Percentiles rank a stretch among this genome's conserved stretches.
Conservation (phyloP, 2,329 filamentous ascomycete genomes). For the Penicillium hesseltinei region DNA sequence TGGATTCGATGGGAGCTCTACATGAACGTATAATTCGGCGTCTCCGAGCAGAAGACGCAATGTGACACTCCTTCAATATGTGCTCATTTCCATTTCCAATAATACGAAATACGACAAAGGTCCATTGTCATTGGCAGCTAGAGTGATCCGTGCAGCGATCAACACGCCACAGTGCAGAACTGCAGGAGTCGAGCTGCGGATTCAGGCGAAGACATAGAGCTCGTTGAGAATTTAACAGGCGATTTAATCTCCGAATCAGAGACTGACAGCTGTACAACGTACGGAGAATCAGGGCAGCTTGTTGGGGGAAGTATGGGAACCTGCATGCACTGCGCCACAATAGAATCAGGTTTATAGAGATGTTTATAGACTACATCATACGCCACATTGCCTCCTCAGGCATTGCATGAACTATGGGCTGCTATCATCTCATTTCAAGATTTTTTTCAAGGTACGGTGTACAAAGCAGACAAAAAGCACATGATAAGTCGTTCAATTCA, state of each 20-base stretch:
- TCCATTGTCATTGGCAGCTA: not conserved
- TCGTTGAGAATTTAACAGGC: not conserved
- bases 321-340: slow-evolving; percentile 7
- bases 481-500: not conserved
- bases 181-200: not conserved
- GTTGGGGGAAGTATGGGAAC: not conserved
- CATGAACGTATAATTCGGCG: not conserved
- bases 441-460: not conserved
- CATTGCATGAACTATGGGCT: not conserved
- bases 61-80: not conserved
- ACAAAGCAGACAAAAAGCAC: not conserved
- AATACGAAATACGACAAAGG: not conserved
- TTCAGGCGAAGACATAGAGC: not conserved
- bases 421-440: too few relatives aligned
- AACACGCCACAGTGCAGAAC: not conserved
- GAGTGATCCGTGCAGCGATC: not conserved
- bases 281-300: not conserved
- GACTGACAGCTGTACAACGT: not conserved
- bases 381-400: not conserved
- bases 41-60: not conserved
- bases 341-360: not conserved
- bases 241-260: not conserved
- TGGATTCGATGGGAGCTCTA: not conserved
- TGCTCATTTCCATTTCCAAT: not conserved
- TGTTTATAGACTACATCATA: not conserved